Base-by-base conservation (phyloP, 805 yeast species). In the Candida maltosa region DNA sequence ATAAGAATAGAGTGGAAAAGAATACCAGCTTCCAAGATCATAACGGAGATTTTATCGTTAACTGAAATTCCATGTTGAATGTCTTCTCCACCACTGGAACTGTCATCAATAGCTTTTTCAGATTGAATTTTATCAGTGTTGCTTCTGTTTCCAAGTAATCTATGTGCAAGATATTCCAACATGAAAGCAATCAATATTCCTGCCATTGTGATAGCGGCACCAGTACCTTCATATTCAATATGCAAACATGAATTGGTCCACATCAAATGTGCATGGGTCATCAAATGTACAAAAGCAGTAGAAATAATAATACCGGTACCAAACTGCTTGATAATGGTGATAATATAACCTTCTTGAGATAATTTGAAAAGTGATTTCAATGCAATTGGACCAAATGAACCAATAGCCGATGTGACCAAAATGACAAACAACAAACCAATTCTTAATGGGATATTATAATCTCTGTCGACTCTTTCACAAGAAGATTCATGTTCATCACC, bases 341-440 rank as follows among this genome's bases (percentile, higher is more conserved):
- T 31, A 4, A 47, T 26, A 11, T 35, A 33, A 14, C 44, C 41
- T 15, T 49, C 49, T 3, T 38, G 26, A 5, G 39, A 29, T 17
- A 49, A 30, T 19, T 49, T 44, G 28, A 50, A 38, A 25, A 47
- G 31, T 11, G 48, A 38, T 15, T 49, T 48, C 5, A 57, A 41
- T 20, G 58, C 33, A 16, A 62, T 39, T 4, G 69, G 69, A 20
- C 56, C 53, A 34, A 55, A 53, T 11, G 60, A 48, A 3, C 66
- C 69, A 30, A 62, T 39, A 1, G 53, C 56, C 34, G 63, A 55
- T 4, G 65, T 56, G 2, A 48, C 55, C 31, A 64, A 42, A 34
- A 64, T 53, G 18, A 56, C 69, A 39, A 64, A 64, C 11, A 64
- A 36, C 4, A 56, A 44, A 0, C 64, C 65, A 22, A 59, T 42